A percentile compares a stretch with the other conserved stretches of the same genome.
Conservation (phyloP, 768 basidiomycete genomes). For the Ephemerocybe angulata region DNA sequence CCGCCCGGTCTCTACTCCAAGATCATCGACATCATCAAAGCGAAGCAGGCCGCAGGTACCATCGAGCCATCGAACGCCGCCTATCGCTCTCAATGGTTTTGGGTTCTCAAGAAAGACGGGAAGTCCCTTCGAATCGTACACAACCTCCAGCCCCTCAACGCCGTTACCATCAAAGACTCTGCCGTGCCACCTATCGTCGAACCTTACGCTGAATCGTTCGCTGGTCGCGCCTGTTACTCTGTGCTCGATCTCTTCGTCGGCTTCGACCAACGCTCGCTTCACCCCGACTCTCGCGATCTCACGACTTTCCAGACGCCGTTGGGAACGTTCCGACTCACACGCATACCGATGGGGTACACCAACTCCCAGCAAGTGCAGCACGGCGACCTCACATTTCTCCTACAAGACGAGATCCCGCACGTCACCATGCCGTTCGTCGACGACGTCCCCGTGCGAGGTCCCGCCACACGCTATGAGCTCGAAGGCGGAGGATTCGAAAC, state of each 20-base stretch:
- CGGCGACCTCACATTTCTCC: slow-evolving; percentile 25
- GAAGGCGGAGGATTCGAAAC: background rate
- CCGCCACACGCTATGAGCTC: slow-evolving; percentile 18
- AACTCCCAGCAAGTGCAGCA: too few relatives aligned
- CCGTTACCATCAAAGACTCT: slow-evolving; percentile 16
- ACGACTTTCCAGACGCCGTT: too few relatives aligned
- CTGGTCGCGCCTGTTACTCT: too few relatives aligned
- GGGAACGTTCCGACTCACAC: background rate
- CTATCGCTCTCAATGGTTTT: too few relatives aligned
- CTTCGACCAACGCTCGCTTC: too few relatives aligned
- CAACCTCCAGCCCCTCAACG: slow-evolving; percentile 16
- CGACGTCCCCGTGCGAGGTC: slow-evolving; percentile 23
- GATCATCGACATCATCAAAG: too few relatives aligned
- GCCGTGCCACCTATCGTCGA: too few relatives aligned
- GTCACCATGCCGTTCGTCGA: slow-evolving; percentile 21
- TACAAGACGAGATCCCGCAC: slow-evolving; percentile 29
- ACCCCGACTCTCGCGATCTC: slow-evolving; percentile 14
- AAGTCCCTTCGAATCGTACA: slow-evolving; percentile 17
- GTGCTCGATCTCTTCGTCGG: too few relatives aligned
- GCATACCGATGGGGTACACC: background rate
- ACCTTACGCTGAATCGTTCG: too few relatives aligned
- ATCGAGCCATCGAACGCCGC: too few relatives aligned
- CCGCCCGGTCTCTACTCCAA: slow-evolving; percentile 26
- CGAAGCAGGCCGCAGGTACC: too few relatives aligned
- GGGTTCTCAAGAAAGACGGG: slow-evolving; percentile 18